Conservation (phyloP, 148 eudicot species). For the Linanthus parryae region DNA sequence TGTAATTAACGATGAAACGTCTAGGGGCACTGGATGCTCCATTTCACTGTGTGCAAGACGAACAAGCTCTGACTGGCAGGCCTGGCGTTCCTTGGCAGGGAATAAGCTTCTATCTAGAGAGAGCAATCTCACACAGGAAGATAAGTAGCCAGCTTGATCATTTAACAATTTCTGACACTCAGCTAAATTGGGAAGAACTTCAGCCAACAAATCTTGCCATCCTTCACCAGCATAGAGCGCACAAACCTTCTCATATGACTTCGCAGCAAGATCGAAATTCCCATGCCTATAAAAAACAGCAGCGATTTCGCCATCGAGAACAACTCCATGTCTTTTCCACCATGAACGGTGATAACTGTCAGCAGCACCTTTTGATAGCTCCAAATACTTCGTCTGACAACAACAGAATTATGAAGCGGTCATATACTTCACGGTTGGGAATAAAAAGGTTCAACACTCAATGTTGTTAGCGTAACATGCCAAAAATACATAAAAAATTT, state of each 20-base stretch:
- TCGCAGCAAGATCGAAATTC: conserved; percentile 76
- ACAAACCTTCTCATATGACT: conserved; percentile 89
- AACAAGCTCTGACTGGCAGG: conserved; percentile 81
- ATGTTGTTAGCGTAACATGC: too few relatives aligned
- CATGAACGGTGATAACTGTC: conserved; percentile 87
- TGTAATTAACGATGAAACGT: conserved; percentile 88
- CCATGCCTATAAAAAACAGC: conserved; percentile 74
- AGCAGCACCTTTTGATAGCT: conserved; percentile 86
- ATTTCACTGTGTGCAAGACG: conserved; percentile 85
- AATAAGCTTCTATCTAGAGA: conserved; percentile 84
- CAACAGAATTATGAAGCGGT: too few relatives aligned
- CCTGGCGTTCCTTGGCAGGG: conserved; percentile 76
- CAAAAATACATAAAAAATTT: too few relatives aligned
- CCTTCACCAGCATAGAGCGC: conserved; percentile 98
- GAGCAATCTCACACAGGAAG: conserved; percentile 85
- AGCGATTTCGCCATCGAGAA: conserved; percentile 95
- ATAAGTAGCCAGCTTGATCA: conserved; percentile 92
- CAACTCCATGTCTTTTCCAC: conserved; percentile 99
- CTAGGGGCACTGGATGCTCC: conserved; percentile 91
- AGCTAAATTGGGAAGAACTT: conserved; percentile 91
- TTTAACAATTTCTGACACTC: conserved; percentile 87
- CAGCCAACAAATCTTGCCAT: conserved; percentile 95
- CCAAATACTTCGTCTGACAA: conserved; percentile 76
- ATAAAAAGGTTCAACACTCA: background rate
- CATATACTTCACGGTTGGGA: too few relatives aligned